phyloP scores from a whole-genome alignment of 2,329 filamentous ascomycete species.

The Aspergillus thermomutatus region DNA sequence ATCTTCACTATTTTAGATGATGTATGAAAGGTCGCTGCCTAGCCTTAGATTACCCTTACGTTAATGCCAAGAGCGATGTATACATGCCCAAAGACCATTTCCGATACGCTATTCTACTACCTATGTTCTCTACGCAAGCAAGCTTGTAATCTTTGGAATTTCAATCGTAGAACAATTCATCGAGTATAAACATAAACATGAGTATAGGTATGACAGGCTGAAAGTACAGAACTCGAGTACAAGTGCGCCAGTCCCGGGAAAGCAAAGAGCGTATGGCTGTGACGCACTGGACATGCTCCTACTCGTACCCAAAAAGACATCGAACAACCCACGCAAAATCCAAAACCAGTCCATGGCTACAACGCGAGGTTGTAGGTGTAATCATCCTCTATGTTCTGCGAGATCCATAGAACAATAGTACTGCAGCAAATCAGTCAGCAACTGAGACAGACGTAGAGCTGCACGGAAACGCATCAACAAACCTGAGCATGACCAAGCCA shows the following conservation, averaged over 20 bases:
- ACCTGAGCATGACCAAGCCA: conserved; percentile 65
- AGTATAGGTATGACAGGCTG: background rate
- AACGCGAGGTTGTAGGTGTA: conserved; percentile 68
- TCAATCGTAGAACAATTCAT: background rate
- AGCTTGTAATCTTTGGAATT: background rate
- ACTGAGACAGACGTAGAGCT: conserved; percentile 3
- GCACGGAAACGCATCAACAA: background rate
- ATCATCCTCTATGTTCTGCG: conserved; percentile 70
- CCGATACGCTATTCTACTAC: background rate
- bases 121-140: background rate
- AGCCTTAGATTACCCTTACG: background rate
- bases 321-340: background rate
- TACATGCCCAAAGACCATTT: background rate
- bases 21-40: background rate
- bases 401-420: conserved; percentile 64
- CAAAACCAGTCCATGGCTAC: conserved; percentile 26
- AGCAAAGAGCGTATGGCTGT: background rate
- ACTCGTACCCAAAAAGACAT: background rate
- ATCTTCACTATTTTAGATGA: background rate
- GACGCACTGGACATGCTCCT: background rate
- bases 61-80: background rate
- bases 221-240: background rate
- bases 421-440: conserved; percentile 38
- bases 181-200: background rate
- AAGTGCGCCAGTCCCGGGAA: conserved; percentile 1